Base-by-base conservation (phyloP, 139 green algal species). In the Gonium pectorale region DNA sequence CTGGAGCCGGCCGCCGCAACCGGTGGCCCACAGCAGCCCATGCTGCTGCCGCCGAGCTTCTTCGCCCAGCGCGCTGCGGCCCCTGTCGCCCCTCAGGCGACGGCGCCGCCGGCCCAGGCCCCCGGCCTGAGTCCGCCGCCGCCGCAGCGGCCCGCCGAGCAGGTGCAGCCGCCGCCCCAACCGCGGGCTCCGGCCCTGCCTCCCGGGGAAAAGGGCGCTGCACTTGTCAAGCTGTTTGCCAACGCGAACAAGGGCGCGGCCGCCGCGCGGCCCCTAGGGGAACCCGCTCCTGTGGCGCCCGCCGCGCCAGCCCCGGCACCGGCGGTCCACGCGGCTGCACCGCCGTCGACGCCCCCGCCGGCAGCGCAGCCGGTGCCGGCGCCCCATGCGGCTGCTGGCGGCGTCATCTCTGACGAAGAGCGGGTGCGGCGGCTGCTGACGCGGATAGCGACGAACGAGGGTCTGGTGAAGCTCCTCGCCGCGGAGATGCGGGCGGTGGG, bases 151-250 rank as follows among this genome's bases (percentile, higher is more conserved):
- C 46, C 46, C 46, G 11, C 15, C 46, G 15, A 24, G 15, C 70
- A 64, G 46, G 31, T 31, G 49, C 46, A 29, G 68, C 29, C 29
- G n/a, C n/a, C 9, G 2, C 2, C 60, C 19, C 60, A 40, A 17
- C 33, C 63, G 2, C 26, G n/a, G n/a, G n/a, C n/a, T n/a, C n/a
- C n/a, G n/a, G n/a, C n/a, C n/a, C n/a, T n/a, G n/a, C n/a, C n/a
- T n/a, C n/a, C n/a, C n/a, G n/a, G n/a, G n/a, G n/a, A 56, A 22
- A 67, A 37, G 56, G 75, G 75, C 27, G 75, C 41, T 5, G 56
- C 75, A 7, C 63, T 84, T 0, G 78, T 63, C 33, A 73, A 84
- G 63, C 78, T 84, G 13, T 84, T 84, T 17, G 78, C 78, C 31
- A 84, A 84, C 64, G 78, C 78, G 3, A 31, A 63, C 41, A 83